Percentiles rank a stretch among this genome's conserved stretches.
These are phyloP conservation scores for Hygrophila difformis DNA, from an alignment of 257 asterid genomes.

Conservation along the genomic window DNA sequence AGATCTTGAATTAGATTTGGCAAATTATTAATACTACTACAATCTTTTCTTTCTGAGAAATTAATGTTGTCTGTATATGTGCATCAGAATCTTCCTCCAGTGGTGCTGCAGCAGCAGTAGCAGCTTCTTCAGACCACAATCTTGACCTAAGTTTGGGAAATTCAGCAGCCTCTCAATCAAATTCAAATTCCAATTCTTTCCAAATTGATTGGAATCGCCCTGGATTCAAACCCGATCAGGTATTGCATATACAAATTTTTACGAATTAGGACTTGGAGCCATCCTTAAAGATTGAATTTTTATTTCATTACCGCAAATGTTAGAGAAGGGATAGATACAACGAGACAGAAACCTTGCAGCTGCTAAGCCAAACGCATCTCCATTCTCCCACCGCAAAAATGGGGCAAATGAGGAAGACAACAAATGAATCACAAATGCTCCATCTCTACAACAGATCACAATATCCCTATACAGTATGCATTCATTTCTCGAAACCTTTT, in stretches of 20 bases:
- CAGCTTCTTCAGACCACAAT: too few species aligned
- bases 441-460: slow-evolving; percentile 29
- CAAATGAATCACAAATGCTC: slow-evolving; percentile 29
- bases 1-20: too few species aligned
- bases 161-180: slow-evolving; percentile 33
- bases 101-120: slow-evolving; percentile 14
- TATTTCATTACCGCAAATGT: not conserved
- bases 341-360: slow-evolving; percentile 58
- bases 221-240: slow-evolving; percentile 43
- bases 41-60: not conserved
- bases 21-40: not conserved
- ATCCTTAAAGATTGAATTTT: too few species aligned
- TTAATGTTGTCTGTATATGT: not conserved
- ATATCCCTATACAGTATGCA: slow-evolving; percentile 28
- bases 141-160: slow-evolving; percentile 81
- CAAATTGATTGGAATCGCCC: slow-evolving; percentile 46
- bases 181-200: slow-evolving; percentile 6
- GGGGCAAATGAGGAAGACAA: slow-evolving; percentile 27
- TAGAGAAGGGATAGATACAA: slow-evolving; percentile 31
- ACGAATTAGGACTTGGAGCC: not conserved
- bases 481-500: not conserved
- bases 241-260: not conserved
- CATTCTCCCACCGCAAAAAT: slow-evolving; percentile 40
- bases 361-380: slow-evolving; percentile 51
- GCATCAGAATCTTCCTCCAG: slow-evolving; percentile 36